Evolutionary conservation across 116 monocot species (phyloP), one percentile per base, ranked within the genome.

Genomic region (Dioscorea cayenensis): DNA sequence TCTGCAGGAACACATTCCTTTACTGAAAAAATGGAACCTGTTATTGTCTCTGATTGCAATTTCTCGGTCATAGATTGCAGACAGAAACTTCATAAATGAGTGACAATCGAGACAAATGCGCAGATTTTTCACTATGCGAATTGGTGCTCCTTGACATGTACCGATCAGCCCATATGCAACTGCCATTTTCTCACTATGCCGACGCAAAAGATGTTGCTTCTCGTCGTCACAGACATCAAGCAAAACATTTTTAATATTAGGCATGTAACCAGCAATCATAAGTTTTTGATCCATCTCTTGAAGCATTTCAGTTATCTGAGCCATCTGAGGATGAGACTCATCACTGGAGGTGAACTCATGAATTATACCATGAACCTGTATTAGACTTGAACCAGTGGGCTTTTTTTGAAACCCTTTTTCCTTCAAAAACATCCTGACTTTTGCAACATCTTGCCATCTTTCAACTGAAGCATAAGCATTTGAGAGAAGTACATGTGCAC

Each of bases 381-480:
- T 80, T 36, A 51, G 32, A 28, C 81, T 78, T 2, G 69, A 81
- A 4, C 85, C 85, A 11, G 63, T 64, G 25, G 29, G 36, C n/a
- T n/a, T n/a, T 70, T 81, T 85, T 72, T 27, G 28, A 17, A 81
- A 50, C 19, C 81, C 85, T 38, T 75, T 76, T 6, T 76, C 49
- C 28, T 69, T 75, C 29, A 85, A 28, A 63, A 16, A 55, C 72
- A 69, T 18, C 36, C 85, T 81, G 20, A 65, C 72, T 38, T 35
- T 64, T 4, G 69, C 76, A 48, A 76, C 85, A 70, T 73, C 79
- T 21, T 73, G 48, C 85, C 85, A 85, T 73, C 76, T 76, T 21
- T 79, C 79, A 8, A n/a, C 75, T 23, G 71, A 66, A 29, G 86
- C 86, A 74, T 79, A 86, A 7, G 66, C 35, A 65, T 82, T 82